Percentiles rank a stretch among this genome's conserved stretches.
phyloP scores from a whole-genome alignment of 1,284 basidiomycete species.

The Trichosporon inkin region DNA sequence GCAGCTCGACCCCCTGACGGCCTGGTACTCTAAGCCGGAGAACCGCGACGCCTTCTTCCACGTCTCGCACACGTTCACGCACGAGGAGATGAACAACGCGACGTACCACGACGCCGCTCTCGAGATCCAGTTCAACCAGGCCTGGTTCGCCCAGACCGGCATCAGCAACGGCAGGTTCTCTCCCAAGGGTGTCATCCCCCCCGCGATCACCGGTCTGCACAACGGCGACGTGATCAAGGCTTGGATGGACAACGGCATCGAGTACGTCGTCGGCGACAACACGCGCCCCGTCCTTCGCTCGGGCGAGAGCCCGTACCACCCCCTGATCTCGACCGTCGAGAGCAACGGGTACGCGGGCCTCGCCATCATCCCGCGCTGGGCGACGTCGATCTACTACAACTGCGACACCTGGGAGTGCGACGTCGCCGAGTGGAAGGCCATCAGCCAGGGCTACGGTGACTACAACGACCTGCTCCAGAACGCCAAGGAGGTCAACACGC shows the following conservation, averaged over 20 bases:
- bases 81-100: slow-evolving; percentile 15
- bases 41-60: slow-evolving; percentile 14
- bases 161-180: slow-evolving; percentile 9
- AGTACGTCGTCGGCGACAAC: slow-evolving; percentile 16
- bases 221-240: slow-evolving; percentile 16
- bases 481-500: slow-evolving; percentile 9
- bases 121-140: slow-evolving; percentile 20
- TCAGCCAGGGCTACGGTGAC: slow-evolving; percentile 7
- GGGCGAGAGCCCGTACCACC: neutral
- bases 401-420: slow-evolving; percentile 16
- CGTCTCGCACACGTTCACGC: slow-evolving; percentile 16
- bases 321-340: slow-evolving; percentile 9
- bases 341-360: slow-evolving; percentile 14
- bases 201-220: slow-evolving; percentile 18
- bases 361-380: slow-evolving; percentile 12
- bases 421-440: slow-evolving; percentile 14
- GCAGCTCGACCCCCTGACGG: slow-evolving; percentile 6
- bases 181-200: slow-evolving; percentile 10
- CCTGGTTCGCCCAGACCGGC: slow-evolving; percentile 11
- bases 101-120: slow-evolving; percentile 9
- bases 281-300: slow-evolving; percentile 13
- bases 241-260: slow-evolving; percentile 15
- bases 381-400: slow-evolving; percentile 16
- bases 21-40: neutral
- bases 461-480: slow-evolving; percentile 12